phyloP scores from a whole-genome alignment of 1,139 yeast genomes.

The Geotrichum bryndzae region DNA sequence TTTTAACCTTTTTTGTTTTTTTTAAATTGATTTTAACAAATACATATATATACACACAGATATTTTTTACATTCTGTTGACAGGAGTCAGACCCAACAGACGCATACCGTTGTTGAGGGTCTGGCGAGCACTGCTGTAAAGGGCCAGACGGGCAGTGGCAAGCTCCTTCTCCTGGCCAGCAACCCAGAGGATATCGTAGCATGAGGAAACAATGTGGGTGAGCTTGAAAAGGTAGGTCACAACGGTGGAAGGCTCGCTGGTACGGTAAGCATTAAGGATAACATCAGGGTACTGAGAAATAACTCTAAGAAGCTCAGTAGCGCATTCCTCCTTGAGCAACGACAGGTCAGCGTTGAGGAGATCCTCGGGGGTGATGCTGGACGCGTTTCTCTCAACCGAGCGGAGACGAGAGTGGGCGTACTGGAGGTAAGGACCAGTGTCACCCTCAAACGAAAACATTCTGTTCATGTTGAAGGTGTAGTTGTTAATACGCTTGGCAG shows the following conservation, averaged over 20 bases:
- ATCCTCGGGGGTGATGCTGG: constrained; percentile 36
- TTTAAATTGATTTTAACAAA: not conserved
- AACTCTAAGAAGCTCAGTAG: constrained; percentile 64
- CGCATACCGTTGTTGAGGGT: constrained; percentile 88
- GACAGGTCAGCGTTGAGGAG: constrained; percentile 59
- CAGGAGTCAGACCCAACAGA: constrained; percentile 90
- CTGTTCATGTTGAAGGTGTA: constrained; percentile 97
- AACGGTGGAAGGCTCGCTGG: constrained; percentile 87
- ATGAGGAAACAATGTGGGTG: constrained; percentile 89
- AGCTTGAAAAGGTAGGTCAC: constrained; percentile 90
- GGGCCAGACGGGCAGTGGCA: constrained; percentile 88
- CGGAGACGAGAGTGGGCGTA: constrained; percentile 97
- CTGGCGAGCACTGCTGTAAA: constrained; percentile 86
- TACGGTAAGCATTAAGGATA: constrained; percentile 74
- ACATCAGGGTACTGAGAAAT: constrained; percentile 91
- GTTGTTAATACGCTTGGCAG: constrained; percentile 92
- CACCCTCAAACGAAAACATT: constrained; percentile 98
- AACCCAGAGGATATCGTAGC: constrained; percentile 95
- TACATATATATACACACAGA: not conserved
- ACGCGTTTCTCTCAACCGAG: constrained; percentile 86
- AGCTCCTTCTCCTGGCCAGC: constrained; percentile 89
- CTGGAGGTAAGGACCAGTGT: constrained; percentile 97
- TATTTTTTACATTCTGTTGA: constrained; percentile 78
- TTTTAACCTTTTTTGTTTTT: not conserved
- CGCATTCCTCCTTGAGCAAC: constrained; percentile 71